Evolutionary conservation across 2,329 filamentous ascomycete genomes (phyloP), one percentile per base, ranked within the genome.

Genomic region (Byssothecium circinans): DNA sequence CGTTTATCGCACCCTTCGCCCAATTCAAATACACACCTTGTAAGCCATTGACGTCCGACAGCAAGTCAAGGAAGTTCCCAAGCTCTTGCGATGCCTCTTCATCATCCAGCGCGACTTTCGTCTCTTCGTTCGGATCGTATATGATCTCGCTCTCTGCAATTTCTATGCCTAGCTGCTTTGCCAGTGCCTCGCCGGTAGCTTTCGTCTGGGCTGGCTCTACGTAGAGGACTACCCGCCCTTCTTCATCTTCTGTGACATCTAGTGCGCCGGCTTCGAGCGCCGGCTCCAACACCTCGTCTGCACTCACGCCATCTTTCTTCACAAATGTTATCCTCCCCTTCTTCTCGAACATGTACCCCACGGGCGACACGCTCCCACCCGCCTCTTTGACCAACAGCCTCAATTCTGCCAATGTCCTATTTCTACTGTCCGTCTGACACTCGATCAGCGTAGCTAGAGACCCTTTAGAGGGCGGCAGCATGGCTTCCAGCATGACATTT

Each of bases 231-330:
- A 94, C 78, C 42, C 82, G 80, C 3, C 84, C 87, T n/a, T 89
- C 81, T 3, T 80, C 80, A 53, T 88, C 84, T 43, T 78, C 76
- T 49, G 88, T 80, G 0, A 91, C 79, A 56, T 91, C 88, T 56
- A 88, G 83, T 1, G 87, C 88, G 8, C 91, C 92, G 8, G 87
- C 88, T 64, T 96, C 91, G 41, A 97, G 84, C 5, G 89, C 90
- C 44, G 86, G 82, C 57, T 96, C 85, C 34, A 96, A 74, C 19
- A 89, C 82, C 32, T 91, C 85, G 41, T 94, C 83, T 5, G 82
- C 79, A n/a, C 75, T 77, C 11, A 80, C 54, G 1, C 69, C 75
- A 1, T 81, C 78, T 54, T 79, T 80, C 52, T 78, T 75, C 63
- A 84, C 82, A 62, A 96, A 85, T 3, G 86, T 77, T 22, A 91